A percentile compares a stretch with the other conserved stretches of the same genome.
Evolutionary conservation across 306 rosid genomes (phyloP).

Genomic region (Quercus gilva): DNA sequence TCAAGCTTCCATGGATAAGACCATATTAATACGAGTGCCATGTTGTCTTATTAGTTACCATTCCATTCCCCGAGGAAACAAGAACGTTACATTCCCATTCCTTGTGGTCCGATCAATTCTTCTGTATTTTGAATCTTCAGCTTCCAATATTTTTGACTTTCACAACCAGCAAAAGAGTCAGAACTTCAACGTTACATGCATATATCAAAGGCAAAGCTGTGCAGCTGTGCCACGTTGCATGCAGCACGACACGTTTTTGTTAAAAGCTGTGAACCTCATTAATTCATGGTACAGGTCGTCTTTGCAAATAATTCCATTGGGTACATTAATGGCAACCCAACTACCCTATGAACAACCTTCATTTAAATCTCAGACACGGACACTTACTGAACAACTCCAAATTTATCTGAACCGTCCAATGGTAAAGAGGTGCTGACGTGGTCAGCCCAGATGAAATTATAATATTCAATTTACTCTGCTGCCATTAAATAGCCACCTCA

Average conservation of each 20-base stretch:
- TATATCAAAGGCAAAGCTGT: neutral
- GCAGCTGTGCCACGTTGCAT: neutral
- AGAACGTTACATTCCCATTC: too few relatives aligned
- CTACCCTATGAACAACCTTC: constrained; percentile 24
- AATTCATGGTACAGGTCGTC: neutral
- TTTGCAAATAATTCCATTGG: neutral
- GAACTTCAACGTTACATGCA: neutral
- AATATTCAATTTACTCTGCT: neutral
- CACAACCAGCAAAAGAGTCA: too few relatives aligned
- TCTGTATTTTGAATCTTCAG: too few relatives aligned
- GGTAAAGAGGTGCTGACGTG: neutral
- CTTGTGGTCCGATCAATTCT: too few relatives aligned
- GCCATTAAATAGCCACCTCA: neutral
- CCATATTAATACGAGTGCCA: too few relatives aligned
- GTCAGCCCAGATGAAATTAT: neutral
- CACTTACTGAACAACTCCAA: neutral
- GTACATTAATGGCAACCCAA: constrained; percentile 22
- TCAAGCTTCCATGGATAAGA: too few relatives aligned
- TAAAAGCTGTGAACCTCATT: constrained; percentile 9
- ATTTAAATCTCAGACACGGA: neutral
- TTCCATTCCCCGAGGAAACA: too few relatives aligned
- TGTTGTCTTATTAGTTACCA: too few relatives aligned
- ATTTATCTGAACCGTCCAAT: neutral
- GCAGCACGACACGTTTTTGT: neutral
- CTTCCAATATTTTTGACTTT: too few relatives aligned